Percentiles rank a stretch among this genome's conserved stretches.
Evolutionary conservation across 2,329 filamentous ascomycete species (phyloP).

Genomic region (Amesomyces nigricolor): DNA sequence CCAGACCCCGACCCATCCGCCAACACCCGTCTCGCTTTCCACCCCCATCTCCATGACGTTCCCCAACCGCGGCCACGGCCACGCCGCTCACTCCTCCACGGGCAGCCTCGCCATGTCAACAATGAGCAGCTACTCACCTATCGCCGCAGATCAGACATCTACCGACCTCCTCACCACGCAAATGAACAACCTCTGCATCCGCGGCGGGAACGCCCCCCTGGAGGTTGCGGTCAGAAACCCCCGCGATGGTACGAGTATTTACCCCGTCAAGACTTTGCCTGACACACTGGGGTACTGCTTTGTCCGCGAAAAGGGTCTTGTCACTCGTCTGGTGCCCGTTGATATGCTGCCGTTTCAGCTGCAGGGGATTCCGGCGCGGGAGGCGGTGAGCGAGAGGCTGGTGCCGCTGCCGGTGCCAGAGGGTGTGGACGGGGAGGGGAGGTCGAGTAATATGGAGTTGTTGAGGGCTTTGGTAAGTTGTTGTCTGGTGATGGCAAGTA

Average conservation of each 20-base stretch:
- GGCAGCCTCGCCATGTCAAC: neutral
- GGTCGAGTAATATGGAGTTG: constrained; percentile 34
- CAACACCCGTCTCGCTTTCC: constrained; percentile 8
- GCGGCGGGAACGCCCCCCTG: no score
- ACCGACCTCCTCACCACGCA: neutral
- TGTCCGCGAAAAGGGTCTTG: constrained; percentile 47
- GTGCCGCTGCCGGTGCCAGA: constrained; percentile 41
- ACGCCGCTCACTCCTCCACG: constrained; percentile 1
- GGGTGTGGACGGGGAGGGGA: constrained; percentile 34
- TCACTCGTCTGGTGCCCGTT: constrained; percentile 50
- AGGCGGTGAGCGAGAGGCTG: constrained; percentile 36
- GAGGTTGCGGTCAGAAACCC: neutral
- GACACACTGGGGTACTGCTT: constrained; percentile 46
- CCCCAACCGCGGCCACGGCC: neutral
- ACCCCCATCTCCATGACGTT: neutral
- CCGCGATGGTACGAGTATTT: neutral
- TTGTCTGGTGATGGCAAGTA: neutral
- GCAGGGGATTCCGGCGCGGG: constrained; percentile 38
- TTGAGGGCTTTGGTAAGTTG: constrained; percentile 34
- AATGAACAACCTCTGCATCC: neutral
- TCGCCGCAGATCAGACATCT: neutral
- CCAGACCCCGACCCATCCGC: neutral
- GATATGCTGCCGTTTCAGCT: constrained; percentile 44
- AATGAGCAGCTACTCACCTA: neutral
- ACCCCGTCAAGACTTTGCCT: constrained; percentile 24